Conservation (phyloP, 768 basidiomycete species). For the Mycena rebaudengoi region DNA sequence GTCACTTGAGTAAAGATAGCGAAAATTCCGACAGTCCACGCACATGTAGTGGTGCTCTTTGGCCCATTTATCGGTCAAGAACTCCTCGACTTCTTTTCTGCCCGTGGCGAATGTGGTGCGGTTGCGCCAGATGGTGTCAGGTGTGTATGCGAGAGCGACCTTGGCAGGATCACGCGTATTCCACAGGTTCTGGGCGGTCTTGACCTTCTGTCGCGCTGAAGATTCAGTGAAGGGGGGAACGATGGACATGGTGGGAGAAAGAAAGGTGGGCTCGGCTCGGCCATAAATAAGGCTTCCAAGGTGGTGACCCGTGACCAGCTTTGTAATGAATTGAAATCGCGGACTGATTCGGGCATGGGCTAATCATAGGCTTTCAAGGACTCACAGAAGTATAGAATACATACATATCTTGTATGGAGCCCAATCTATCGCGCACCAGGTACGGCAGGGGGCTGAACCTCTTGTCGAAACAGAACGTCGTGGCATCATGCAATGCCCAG, state of each 20-base stretch:
- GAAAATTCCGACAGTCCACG: constrained; percentile 2
- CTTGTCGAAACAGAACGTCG: too few species aligned
- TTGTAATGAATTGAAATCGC: too few species aligned
- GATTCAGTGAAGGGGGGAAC: constrained; percentile 25
- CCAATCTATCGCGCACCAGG: too few species aligned
- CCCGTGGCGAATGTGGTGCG: constrained; percentile 58
- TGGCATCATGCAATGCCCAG: too few species aligned
- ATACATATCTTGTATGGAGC: too few species aligned
- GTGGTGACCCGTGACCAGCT: too few species aligned
- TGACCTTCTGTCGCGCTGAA: constrained; percentile 24
- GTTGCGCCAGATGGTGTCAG: constrained; percentile 65
- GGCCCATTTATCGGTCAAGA: constrained; percentile 61
- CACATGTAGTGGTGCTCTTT: constrained; percentile 56
- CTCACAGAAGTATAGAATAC: too few species aligned
- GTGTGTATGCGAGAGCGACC: constrained; percentile 58
- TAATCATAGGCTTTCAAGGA: too few species aligned
- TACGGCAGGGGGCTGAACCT: too few species aligned
- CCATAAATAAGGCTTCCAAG: too few species aligned
- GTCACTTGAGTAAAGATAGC: background rate
- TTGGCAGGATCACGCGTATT: constrained; percentile 38
- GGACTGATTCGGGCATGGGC: too few species aligned
- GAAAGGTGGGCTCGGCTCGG: too few species aligned
- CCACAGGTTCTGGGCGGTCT: constrained; percentile 26
- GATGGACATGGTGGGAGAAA: constrained; percentile 23
- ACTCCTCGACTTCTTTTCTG: constrained; percentile 50